A percentile compares a stretch with the other conserved stretches of the same genome.
These are phyloP conservation scores for Luffa aegyptiaca DNA, from an alignment of 306 rosid genomes.

Conservation along the genomic window DNA sequence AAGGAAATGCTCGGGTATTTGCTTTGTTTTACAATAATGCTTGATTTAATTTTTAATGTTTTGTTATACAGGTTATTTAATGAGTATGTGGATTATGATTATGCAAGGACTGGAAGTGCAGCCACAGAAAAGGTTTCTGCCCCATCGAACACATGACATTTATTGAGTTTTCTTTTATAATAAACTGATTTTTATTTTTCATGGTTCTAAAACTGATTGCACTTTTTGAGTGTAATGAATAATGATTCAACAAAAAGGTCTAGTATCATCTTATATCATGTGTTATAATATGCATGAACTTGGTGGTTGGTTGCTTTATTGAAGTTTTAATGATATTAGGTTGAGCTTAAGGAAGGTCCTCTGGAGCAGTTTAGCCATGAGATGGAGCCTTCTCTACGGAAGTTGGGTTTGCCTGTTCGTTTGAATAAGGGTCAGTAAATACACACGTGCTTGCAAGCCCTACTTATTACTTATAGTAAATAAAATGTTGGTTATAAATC, in stretches of 20 bases:
- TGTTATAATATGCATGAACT: neutral
- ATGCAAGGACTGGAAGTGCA: conserved; percentile 71
- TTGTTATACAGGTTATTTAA: conserved; percentile 54
- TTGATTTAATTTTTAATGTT: neutral
- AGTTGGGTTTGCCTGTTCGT: conserved; percentile 96
- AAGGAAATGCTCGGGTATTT: neutral
- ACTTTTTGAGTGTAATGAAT: neutral
- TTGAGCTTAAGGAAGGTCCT: conserved; percentile 91
- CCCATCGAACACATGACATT: neutral
- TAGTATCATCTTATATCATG: neutral
- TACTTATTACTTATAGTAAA: neutral
- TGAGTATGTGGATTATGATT: conserved; percentile 70
- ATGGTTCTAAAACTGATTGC: neutral
- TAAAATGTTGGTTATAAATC: neutral
- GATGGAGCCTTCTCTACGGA: conserved; percentile 93
- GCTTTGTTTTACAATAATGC: neutral
- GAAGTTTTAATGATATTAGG: conserved; percentile 28
- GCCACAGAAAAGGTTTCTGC: conserved; percentile 58
- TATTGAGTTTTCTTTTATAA: neutral
- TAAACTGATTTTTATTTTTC: neutral
- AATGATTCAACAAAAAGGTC: neutral
- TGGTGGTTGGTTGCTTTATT: neutral
- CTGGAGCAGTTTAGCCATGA: conserved; percentile 85
- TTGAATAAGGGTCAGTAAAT: conserved; percentile 66
- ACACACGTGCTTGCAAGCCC: neutral